Evolutionary conservation across 2,329 filamentous ascomycete species (phyloP).

Genomic region (Stemphylium lycopersici): DNA sequence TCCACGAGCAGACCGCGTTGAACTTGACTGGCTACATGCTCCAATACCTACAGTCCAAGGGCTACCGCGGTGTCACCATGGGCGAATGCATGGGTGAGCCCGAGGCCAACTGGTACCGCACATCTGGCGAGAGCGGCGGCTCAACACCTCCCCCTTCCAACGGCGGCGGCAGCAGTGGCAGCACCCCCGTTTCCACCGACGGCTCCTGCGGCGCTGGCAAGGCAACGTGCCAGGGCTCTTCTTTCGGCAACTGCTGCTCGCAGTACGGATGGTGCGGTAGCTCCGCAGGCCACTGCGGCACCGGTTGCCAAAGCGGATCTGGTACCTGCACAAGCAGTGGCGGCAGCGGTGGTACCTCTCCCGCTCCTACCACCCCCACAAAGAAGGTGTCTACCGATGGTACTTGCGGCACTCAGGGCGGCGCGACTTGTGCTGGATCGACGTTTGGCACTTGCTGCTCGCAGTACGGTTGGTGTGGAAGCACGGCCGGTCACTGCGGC

Average conservation of each 20-base stretch:
- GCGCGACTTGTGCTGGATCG: slow-evolving; percentile 15
- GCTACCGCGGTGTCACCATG: slow-evolving; percentile 54
- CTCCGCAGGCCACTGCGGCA: slow-evolving; percentile 38
- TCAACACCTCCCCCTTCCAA: slow-evolving; percentile 13
- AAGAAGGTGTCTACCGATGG: slow-evolving; percentile 17
- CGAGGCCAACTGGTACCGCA: slow-evolving; percentile 57
- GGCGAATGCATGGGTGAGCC: slow-evolving; percentile 58
- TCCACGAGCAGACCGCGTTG: slow-evolving; percentile 54
- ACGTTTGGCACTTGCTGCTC: slow-evolving; percentile 21
- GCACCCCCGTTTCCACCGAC: slow-evolving; percentile 22
- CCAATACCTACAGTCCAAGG: slow-evolving; percentile 45
- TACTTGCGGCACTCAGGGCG: slow-evolving; percentile 13
- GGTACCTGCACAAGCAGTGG: slow-evolving; percentile 28
- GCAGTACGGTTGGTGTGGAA: slow-evolving; percentile 22
- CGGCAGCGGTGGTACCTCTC: not conserved
- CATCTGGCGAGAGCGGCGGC: slow-evolving; percentile 35
- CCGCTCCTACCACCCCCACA: not conserved
- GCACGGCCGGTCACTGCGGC: slow-evolving; percentile 16
- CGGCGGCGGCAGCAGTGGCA: slow-evolving; percentile 23
- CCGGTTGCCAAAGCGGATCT: slow-evolving; percentile 42
- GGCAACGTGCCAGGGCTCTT: slow-evolving; percentile 34
- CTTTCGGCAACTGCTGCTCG: slow-evolving; percentile 55
- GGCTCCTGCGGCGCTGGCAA: slow-evolving; percentile 30
- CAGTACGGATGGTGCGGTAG: slow-evolving; percentile 51
- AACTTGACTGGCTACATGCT: slow-evolving; percentile 54